Conservation (phyloP, 805 yeast genomes). For the Saccharomyces jurei region DNA sequence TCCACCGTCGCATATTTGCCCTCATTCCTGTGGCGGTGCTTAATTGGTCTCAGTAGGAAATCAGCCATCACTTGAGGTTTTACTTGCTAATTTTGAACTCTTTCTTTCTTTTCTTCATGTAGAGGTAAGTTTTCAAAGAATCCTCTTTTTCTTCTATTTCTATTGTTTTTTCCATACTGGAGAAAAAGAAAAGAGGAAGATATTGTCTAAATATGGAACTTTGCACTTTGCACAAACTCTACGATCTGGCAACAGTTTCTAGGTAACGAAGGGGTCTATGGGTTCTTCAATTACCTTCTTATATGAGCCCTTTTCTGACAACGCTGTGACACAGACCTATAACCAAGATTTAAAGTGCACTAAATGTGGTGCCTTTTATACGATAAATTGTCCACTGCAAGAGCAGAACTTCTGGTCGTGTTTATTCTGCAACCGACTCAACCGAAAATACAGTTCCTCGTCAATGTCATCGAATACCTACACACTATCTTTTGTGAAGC, state of each 20-base stretch:
- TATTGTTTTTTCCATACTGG: neutral
- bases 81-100: neutral
- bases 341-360: neutral
- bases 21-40: neutral
- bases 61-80: neutral
- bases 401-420: neutral
- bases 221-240: neutral
- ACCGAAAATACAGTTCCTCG: neutral
- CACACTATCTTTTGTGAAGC: neutral
- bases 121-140: neutral
- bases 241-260: neutral
- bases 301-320: neutral
- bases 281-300: neutral
- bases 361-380: neutral
- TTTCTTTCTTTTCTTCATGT: neutral
- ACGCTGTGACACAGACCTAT: neutral
- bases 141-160: neutral
- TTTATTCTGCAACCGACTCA: neutral
- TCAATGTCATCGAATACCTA: neutral
- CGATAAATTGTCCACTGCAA: neutral
- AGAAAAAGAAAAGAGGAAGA: neutral
- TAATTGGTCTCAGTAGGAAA: neutral
- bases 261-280: neutral
- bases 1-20: neutral
- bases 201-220: neutral